phyloP scores from a whole-genome alignment of 2,329 filamentous ascomycete genomes.

The Colletotrichum spinosum region DNA sequence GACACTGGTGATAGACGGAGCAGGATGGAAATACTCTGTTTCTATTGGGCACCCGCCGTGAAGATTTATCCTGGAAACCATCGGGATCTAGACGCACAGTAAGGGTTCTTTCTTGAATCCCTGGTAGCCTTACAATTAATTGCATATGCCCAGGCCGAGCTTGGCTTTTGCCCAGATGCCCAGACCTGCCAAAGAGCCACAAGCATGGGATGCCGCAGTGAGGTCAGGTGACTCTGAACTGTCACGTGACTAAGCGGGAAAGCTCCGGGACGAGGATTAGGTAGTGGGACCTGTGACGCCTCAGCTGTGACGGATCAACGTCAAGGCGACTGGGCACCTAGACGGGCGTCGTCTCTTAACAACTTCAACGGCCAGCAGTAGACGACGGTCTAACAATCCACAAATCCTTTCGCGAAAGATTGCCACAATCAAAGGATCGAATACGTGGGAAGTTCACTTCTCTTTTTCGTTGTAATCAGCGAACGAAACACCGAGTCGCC shows the following conservation, averaged over 20 bases:
- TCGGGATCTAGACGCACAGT: neutral
- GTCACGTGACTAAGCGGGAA: neutral
- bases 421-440: too few species aligned
- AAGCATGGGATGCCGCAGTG: neutral
- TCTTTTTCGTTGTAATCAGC: neutral
- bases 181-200: slow-evolving; percentile 2
- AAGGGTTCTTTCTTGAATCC: neutral
- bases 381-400: neutral
- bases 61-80: too few species aligned
- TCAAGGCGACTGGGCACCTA: slow-evolving; percentile 31
- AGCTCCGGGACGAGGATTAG: slow-evolving; percentile 23
- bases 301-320: slow-evolving; percentile 36
- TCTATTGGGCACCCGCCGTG: too few species aligned
- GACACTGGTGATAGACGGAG: neutral
- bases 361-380: slow-evolving; percentile 9
- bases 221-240: neutral
- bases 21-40: neutral
- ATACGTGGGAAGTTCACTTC: neutral
- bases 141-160: slow-evolving; percentile 12
- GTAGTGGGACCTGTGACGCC: slow-evolving; percentile 34
- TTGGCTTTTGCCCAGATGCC: slow-evolving; percentile 4
- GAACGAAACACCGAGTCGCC: slow-evolving; percentile 16
- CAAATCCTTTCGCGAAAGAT: neutral
- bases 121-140: slow-evolving; percentile 1
- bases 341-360: slow-evolving; percentile 16